Evolutionary conservation across 2,329 filamentous ascomycete genomes (phyloP).

Genomic region (Curvularia hawaiiensis): DNA sequence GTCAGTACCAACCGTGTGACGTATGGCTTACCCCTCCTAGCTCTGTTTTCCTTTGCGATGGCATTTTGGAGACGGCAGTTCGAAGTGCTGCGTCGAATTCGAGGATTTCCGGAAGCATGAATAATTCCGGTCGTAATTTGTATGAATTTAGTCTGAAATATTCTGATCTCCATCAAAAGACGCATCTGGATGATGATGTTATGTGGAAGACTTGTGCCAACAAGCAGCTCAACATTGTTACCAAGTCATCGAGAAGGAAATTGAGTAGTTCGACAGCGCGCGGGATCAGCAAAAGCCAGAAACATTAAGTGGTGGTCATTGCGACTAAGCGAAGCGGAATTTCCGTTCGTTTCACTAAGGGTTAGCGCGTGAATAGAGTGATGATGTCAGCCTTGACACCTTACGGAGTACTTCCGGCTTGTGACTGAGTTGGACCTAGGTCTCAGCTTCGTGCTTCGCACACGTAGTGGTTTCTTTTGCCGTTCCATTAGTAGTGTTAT

Average conservation of each 20-base stretch:
- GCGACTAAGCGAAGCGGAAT: background rate
- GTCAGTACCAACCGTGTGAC: background rate
- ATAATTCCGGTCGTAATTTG: background rate
- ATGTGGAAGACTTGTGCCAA: background rate
- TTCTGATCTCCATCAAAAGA: background rate
- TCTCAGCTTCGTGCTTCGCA: background rate
- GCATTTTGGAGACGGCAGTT: background rate
- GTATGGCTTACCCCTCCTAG: background rate
- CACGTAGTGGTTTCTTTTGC: background rate
- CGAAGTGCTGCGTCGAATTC: background rate
- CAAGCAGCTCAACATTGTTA: background rate
- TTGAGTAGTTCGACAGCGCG: background rate
- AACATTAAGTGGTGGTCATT: background rate
- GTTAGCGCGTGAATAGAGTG: background rate
- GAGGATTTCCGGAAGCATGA: background rate
- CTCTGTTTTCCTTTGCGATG: background rate
- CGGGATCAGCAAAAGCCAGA: background rate
- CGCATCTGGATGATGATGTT: background rate
- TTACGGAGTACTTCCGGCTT: background rate
- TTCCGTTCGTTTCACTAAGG: background rate
- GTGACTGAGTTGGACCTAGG: background rate
- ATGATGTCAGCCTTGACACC: background rate
- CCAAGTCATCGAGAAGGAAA: background rate
- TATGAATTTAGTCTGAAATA: background rate
- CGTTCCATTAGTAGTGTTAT: no score